Conservation (phyloP, 257 asterid genomes). For the Solanum dulcamara region DNA sequence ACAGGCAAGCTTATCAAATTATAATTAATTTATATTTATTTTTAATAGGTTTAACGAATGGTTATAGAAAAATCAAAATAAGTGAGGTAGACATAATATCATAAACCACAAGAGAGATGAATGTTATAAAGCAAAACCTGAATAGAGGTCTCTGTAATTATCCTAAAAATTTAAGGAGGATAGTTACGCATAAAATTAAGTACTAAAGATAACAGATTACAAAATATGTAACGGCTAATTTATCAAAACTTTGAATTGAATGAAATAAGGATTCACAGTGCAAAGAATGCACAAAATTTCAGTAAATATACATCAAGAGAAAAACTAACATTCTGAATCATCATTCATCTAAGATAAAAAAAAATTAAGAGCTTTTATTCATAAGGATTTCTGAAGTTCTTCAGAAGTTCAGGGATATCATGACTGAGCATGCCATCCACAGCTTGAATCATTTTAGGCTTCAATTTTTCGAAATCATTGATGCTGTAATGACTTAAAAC, state of each 20-base stretch:
- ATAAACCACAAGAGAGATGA: too few relatives aligned
- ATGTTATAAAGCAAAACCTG: too few relatives aligned
- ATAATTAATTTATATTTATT: too few relatives aligned
- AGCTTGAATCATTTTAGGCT: constrained; percentile 68
- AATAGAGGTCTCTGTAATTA: too few relatives aligned
- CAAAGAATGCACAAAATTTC: neutral
- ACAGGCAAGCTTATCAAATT: too few relatives aligned
- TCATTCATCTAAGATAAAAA: neutral
- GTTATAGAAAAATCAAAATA: too few relatives aligned
- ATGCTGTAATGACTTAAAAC: constrained; percentile 49
- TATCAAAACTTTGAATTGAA: neutral
- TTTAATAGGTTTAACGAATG: too few relatives aligned
- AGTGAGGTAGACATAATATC: too few relatives aligned
- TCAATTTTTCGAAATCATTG: constrained; percentile 80
- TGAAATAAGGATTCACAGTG: neutral
- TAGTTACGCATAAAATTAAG: neutral
- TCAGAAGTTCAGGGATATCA: constrained; percentile 75
- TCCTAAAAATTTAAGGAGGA: too few relatives aligned
- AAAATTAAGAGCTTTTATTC: constrained; percentile 15
- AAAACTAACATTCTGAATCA: neutral
- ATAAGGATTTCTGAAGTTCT: constrained; percentile 65
- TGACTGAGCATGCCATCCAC: constrained; percentile 80
- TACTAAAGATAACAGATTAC: neutral
- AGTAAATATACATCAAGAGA: neutral
- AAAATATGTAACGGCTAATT: neutral